Percentiles rank a stretch among this genome's conserved stretches.
Conservation (phyloP, 345 rosid genomes). For the Arabis alpina region DNA sequence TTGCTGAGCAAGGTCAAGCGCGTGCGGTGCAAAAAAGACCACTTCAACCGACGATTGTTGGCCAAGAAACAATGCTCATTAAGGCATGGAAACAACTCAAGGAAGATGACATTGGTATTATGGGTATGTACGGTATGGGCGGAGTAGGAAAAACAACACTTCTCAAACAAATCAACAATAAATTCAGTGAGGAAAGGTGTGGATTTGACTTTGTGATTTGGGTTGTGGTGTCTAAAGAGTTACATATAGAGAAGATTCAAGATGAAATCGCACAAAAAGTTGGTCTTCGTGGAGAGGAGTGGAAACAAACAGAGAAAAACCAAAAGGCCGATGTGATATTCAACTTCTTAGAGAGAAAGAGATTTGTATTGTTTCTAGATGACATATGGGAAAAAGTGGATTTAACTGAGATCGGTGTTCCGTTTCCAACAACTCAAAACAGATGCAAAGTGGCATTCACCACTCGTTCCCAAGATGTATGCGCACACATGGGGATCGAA, state of each 20-base stretch:
- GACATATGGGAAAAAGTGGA: constrained; percentile 38
- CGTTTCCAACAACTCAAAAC: neutral
- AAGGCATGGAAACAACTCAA: constrained; percentile 14
- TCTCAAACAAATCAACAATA: constrained; percentile 32
- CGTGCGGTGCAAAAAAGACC: neutral
- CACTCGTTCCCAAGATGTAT: constrained; percentile 16
- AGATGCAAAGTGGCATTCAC: constrained; percentile 26
- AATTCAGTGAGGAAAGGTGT: neutral
- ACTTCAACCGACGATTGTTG: constrained; percentile 1
- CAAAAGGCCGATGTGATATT: neutral
- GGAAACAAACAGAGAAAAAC: neutral
- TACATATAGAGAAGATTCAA: constrained; percentile 2
- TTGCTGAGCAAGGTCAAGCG: neutral
- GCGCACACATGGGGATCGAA: neutral
- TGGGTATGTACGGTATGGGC: constrained; percentile 35
- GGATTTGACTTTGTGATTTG: constrained; percentile 34
- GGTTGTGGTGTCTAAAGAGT: constrained; percentile 33
- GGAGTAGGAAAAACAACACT: constrained; percentile 46
- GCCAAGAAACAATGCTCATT: neutral
- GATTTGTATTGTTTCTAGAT: constrained; percentile 35
- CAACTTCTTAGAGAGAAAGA: neutral
- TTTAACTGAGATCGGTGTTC: constrained; percentile 26
- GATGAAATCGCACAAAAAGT: constrained; percentile 20
- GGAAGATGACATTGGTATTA: constrained; percentile 1
- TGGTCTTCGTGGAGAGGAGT: neutral